phyloP scores from a whole-genome alignment of 2,329 filamentous ascomycete species.

The Davidsoniella eucalypti region DNA sequence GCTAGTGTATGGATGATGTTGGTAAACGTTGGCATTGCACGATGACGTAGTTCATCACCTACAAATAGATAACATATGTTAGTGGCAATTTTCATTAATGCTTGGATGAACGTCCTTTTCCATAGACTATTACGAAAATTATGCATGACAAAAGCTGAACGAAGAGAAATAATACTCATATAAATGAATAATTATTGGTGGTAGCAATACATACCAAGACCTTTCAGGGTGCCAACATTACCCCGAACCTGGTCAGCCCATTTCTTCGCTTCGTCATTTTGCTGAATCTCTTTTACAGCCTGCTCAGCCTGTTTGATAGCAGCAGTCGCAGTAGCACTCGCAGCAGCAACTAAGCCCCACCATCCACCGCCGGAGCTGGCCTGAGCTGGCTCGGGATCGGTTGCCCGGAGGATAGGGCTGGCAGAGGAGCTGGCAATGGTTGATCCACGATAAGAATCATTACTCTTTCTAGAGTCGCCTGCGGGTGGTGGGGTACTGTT shows the following conservation, averaged over 20 bases:
- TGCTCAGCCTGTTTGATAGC: conserved; percentile 85
- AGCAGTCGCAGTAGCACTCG: conserved; percentile 42
- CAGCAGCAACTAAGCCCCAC: conserved; percentile 55
- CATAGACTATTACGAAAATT: neutral
- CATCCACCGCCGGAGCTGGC: conserved; percentile 52
- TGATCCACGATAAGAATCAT: conserved; percentile 51
- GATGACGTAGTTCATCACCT: conserved; percentile 77
- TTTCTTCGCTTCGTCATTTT: conserved; percentile 89
- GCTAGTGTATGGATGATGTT: conserved; percentile 89
- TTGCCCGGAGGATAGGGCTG: conserved; percentile 20
- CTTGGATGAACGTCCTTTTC: too few relatives aligned
- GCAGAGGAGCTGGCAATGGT: conserved; percentile 58
- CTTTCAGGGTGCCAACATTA: conserved; percentile 64
- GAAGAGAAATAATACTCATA: neutral
- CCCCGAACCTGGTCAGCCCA: conserved; percentile 91
- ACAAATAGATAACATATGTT: conserved; percentile 7
- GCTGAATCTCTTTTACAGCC: conserved; percentile 84
- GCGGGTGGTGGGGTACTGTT: conserved; percentile 17
- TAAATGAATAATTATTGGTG: neutral
- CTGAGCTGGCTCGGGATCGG: conserved; percentile 25
- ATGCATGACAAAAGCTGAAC: neutral
- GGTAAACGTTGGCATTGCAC: conserved; percentile 86
- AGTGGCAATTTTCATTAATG: too few relatives aligned
- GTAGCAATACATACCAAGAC: conserved; percentile 43
- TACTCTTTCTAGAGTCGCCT: conserved; percentile 47